phyloP scores from a whole-genome alignment of 2,329 filamentous ascomycete species.

The Coniochaeta sp. region DNA sequence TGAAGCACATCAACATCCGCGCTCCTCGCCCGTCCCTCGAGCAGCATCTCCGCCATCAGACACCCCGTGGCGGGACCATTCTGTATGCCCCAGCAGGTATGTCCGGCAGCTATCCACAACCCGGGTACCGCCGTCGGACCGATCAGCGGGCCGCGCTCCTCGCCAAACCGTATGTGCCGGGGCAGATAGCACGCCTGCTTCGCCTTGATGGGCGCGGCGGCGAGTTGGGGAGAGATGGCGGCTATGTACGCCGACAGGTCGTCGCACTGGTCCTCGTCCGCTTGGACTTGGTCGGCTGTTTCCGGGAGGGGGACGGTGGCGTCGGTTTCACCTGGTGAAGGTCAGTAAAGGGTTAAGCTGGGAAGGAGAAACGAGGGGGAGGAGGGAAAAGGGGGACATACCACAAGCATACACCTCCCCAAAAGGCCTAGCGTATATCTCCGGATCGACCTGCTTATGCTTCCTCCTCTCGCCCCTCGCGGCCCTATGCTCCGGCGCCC shows the following conservation, averaged over 20 bases:
- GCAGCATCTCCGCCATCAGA: conserved; percentile 70
- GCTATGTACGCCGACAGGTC: conserved; percentile 76
- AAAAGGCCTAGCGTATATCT: conserved; percentile 88
- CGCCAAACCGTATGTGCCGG: conserved; percentile 57
- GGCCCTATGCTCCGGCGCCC: conserved; percentile 44
- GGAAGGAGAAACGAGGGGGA: no score
- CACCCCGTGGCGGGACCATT: conserved; percentile 86
- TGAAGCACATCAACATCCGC: conserved; percentile 61
- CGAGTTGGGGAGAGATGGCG: conserved; percentile 58
- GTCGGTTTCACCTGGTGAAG: conserved; percentile 80
- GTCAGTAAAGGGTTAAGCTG: no score
- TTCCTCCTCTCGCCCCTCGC: conserved; percentile 41
- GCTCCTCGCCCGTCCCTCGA: conserved; percentile 64
- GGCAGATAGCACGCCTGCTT: conserved; percentile 93
- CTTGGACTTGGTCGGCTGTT: conserved; percentile 66
- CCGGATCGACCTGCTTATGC: conserved; percentile 67
- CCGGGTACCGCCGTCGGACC: conserved; percentile 68
- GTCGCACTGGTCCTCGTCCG: conserved; percentile 71
- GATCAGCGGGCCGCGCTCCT: conserved; percentile 63
- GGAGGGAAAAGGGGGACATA: conserved; percentile 28
- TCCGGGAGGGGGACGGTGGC: conserved; percentile 65
- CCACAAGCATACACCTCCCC: conserved; percentile 92
- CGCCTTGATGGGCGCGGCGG: conserved; percentile 60
- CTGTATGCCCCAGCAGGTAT: conserved; percentile 98
- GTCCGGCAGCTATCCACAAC: conserved; percentile 75